Conservation (phyloP, 176 grass and related monocot genomes). For the Eragrostis curvula region DNA sequence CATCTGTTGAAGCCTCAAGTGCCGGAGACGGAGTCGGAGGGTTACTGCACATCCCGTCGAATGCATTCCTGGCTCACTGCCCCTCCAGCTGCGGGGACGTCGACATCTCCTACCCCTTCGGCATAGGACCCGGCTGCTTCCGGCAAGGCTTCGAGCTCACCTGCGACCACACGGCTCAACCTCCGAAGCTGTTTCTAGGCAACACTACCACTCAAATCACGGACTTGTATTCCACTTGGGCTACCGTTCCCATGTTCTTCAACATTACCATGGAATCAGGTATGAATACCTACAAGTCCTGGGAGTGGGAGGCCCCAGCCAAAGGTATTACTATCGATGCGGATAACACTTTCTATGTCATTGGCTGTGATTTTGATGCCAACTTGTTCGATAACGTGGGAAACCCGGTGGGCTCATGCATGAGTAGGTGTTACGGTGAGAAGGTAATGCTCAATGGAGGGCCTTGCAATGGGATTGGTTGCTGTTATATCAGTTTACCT, state of each 20-base stretch:
- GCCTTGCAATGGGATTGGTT: background rate
- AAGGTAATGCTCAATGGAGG: background rate
- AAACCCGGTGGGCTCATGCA: background rate
- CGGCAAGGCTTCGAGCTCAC: conserved; percentile 40
- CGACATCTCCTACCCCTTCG: conserved; percentile 29
- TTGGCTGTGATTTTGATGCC: conserved; percentile 7
- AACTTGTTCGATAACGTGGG: background rate
- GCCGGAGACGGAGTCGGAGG: background rate
- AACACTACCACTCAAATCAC: background rate
- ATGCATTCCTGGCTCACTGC: conserved; percentile 4
- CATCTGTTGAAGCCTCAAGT: too few relatives aligned
- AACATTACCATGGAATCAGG: background rate
- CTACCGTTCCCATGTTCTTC: background rate
- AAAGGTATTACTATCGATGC: fast-evolving
- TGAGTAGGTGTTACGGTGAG: background rate
- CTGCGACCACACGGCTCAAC: background rate
- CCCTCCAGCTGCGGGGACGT: conserved; percentile 11
- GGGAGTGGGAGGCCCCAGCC: background rate
- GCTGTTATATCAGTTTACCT: background rate
- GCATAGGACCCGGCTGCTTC: conserved; percentile 41
- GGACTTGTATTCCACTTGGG: background rate
- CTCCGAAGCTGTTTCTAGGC: background rate
- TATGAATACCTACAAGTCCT: background rate
- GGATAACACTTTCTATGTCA: background rate
- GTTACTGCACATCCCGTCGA: conserved; percentile 5